phyloP scores from a whole-genome alignment of 345 rosid species.

The Boechera stricta region DNA sequence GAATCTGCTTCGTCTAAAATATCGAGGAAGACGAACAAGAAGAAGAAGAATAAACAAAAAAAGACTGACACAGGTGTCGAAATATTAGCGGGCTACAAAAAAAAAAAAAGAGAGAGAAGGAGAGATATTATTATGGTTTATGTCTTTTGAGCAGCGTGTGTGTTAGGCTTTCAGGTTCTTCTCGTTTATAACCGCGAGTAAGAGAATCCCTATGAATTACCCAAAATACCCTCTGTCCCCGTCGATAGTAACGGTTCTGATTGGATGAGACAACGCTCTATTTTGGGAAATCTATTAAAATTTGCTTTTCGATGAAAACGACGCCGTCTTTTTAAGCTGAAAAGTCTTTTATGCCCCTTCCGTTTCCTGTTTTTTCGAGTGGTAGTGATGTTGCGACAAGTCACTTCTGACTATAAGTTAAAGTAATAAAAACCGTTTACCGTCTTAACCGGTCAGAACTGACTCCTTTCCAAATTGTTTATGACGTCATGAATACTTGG shows the following conservation, averaged over 20 bases:
- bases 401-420: conserved; percentile 21
- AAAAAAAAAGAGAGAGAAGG: background rate
- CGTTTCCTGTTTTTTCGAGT: conserved; percentile 18
- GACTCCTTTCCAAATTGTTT: background rate
- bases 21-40: background rate
- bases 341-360: conserved; percentile 29
- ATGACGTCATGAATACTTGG: conserved; percentile 5
- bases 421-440: conserved; percentile 30
- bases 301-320: conserved; percentile 44
- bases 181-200: conserved; percentile 43
- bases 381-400: conserved; percentile 43
- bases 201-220: background rate
- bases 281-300: conserved; percentile 37
- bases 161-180: conserved; percentile 21
- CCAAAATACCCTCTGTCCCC: conserved; percentile 37
- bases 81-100: conserved; percentile 14
- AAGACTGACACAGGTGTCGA: conserved; percentile 41
- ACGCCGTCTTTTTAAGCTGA: conserved; percentile 6
- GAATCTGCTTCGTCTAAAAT: conserved; percentile 39
- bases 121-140: conserved; percentile 21
- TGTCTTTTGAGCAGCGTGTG: background rate
- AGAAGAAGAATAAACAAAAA: conserved; percentile 2
- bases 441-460: conserved; percentile 39
- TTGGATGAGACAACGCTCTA: conserved; percentile 45
- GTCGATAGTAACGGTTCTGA: conserved; percentile 36